Evolutionary conservation across 352 stramenopile species (phyloP), one percentile per base, ranked within the genome.

Genomic region (Thraustochytrium striatum): DNA sequence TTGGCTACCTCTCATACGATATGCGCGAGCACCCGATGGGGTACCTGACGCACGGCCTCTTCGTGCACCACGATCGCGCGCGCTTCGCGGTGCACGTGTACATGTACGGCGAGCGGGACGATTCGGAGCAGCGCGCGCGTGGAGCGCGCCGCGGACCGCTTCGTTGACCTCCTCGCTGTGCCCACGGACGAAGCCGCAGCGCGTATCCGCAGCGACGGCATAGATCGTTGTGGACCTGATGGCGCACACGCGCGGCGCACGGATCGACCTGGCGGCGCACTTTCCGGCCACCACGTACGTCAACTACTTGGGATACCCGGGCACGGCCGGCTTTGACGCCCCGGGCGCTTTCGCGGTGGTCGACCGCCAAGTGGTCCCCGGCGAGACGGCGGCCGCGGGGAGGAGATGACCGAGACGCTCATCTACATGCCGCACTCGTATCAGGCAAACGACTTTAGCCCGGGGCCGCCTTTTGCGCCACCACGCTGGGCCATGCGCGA

Each of bases 161-260:
- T 97, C 65, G 80, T 85, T 13, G 90, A 97, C 65, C 32, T 96
- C 0, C 16, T 57, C 1, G 50, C 30, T 0, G 43, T 85, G 16
- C 87, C 87, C 0, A 87, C 93, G 44, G 73, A 94, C 2, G 80
- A 87, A 0, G 85, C 86, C 11, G 87, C 89, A 0, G 82, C 84
- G 52, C 82, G 78, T 2, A 91, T 95, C 41, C 85, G 81, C 1
- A 21, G 61, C 2, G 88, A 92, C 44, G 59, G 82, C 3, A 84
- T 96, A 97, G 57, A 84, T 97, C 33, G 53, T 96, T 8, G 83
- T 97, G 2, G 92, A 97, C 57, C 87, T 97, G 61, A 97, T 96
- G 90, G 89, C 84, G 1, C 90, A 95, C 78, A 97, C 92, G 2
- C 90, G 90, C 30, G 91, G 91, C 2, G 87, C 88, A 2, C 85